Evolutionary conservation across 768 basidiomycete species (phyloP), one percentile per base, ranked within the genome.

Genomic region (Termitomyces sp.): DNA sequence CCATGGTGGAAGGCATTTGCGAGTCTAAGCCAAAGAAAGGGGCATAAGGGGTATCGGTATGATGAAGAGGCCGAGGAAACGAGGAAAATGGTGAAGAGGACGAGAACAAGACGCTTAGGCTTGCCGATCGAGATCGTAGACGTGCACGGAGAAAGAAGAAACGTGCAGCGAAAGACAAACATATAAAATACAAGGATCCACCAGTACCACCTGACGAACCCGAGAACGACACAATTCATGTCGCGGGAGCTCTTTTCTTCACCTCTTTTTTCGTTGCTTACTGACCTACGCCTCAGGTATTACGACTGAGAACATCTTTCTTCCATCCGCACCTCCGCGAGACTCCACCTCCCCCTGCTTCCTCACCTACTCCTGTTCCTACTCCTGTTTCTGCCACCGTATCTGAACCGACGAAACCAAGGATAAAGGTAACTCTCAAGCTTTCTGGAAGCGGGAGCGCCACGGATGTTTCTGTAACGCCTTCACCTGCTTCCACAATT

Each of bases 231-330:
- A 80, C 88, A 2, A 76, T 94, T n/a, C 94, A 93, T 72, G 89
- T 94, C 57, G 92, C 92, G 88, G 92, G 71, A 69, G 90, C 87
- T 12, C 33, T 21, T 21, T 21, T 50, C 54, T 46, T 55, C 55
- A 60, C 51, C 23, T 45, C 17, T 19, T 31, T 11, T 12, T 10
- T 6, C n/a, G 1, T 5, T 10, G 12, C 11, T 37, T n/a, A 12
- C 23, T 58, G 26, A 45, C 31, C 50, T 38, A 23, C 56, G 3
- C n/a, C 28, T 23, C 64, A 91, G 89, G 30, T 95, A 93, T 68
- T 88, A 94, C 65, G 91, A 94, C 68, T 94, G 91, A 89, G 93
- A 96, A 66, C 94, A 96, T 67, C 96, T 94, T 65, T 93, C 90
- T 4, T 91, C 88, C n/a, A 90, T 96, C 57, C 87, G 94, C 46